Evolutionary conservation across 140 eudicot species (phyloP), one percentile per base, ranked within the genome.

Genomic region (Artemisia princeps): DNA sequence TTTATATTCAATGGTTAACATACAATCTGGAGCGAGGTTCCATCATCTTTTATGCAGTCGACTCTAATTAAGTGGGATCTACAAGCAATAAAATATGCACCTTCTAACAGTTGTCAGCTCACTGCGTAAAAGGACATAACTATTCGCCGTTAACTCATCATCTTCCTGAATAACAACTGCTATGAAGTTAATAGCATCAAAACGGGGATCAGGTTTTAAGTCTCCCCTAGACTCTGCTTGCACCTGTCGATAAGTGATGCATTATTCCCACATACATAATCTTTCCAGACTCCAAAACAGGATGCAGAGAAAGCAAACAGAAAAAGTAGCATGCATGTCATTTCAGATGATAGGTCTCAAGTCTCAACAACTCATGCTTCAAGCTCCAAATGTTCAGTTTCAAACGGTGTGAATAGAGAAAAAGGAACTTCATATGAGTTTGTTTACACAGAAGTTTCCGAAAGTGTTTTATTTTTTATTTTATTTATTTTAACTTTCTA

Each of bases 201-300:
- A 81, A 22, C 91, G 84, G 5, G 98, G 98, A 60, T 92, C 94
- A 15, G 96, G 86, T 72, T 85, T 79, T 54, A 86, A 66, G 63
- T 92, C 96, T 78, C 96, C 98, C 77, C 96, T 85, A 65, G 89
- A 92, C 80, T 86, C 94, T 64, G 98, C 89, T 55, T 79, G 98
- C 24, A 92, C 86, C 92, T 85, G 81, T 44, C 67, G 74, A 73
- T 5, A 22, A 60, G 12, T 67, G 65, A 68, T 60, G 49, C 56
- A 37, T 42, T 60, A 64, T 60, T 62, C 48, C 22, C 14, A 59
- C 13, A 70, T 15, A 30, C 45, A 42, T 2, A 40, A 68, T 44
- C 58, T 48, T 20, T 20, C 13, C 42, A 3, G 15, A 57, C 40
- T 22, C 44, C 12, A 10, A 57, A n/a, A 57, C 10, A 20, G 26